Percentiles rank a stretch among this genome's conserved stretches.
Evolutionary conservation across 371 early-diverging fungal genomes (phyloP).

Genomic region (Gilbertella persicaria): DNA sequence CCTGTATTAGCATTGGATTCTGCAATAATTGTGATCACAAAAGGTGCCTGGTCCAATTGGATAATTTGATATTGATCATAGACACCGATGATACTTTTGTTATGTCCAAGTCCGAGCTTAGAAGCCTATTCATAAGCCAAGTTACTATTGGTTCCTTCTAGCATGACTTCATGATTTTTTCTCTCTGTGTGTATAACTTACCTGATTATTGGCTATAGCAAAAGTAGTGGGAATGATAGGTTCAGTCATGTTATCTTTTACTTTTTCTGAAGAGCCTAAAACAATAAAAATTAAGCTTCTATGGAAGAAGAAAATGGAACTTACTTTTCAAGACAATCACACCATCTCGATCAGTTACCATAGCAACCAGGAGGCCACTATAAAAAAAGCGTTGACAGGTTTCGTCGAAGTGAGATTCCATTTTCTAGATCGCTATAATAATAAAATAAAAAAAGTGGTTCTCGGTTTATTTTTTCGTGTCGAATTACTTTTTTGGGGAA

Average conservation of each 20-base stretch:
- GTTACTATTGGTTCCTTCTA: constrained; percentile 13
- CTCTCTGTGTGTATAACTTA: too few species aligned
- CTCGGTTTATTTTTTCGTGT: not conserved
- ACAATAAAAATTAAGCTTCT: not conserved
- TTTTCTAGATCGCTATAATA: not conserved
- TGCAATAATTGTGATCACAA: constrained; percentile 61
- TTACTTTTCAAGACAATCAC: constrained; percentile 61
- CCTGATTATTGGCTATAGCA: constrained; percentile 50
- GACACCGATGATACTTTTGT: constrained; percentile 61
- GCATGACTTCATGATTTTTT: not conserved
- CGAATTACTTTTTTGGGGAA: constrained; percentile 6
- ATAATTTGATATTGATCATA: constrained; percentile 63
- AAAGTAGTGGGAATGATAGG: constrained; percentile 42
- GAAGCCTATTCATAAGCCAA: constrained; percentile 46
- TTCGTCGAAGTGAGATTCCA: constrained; percentile 30
- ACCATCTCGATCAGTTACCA: constrained; percentile 67
- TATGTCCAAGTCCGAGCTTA: constrained; percentile 63
- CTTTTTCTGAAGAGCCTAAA: constrained; percentile 33
- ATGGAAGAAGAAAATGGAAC: not conserved
- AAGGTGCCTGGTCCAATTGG: constrained; percentile 59
- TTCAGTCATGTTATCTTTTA: constrained; percentile 29
- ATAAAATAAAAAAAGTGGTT: not conserved
- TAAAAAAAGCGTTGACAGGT: constrained; percentile 32
- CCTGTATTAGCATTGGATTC: constrained; percentile 62
- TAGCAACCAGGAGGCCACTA: constrained; percentile 57